A percentile compares a stretch with the other conserved stretches of the same genome.
Evolutionary conservation across 1,284 basidiomycete genomes (phyloP).

Genomic region (Cryptococcus maquisensis): DNA sequence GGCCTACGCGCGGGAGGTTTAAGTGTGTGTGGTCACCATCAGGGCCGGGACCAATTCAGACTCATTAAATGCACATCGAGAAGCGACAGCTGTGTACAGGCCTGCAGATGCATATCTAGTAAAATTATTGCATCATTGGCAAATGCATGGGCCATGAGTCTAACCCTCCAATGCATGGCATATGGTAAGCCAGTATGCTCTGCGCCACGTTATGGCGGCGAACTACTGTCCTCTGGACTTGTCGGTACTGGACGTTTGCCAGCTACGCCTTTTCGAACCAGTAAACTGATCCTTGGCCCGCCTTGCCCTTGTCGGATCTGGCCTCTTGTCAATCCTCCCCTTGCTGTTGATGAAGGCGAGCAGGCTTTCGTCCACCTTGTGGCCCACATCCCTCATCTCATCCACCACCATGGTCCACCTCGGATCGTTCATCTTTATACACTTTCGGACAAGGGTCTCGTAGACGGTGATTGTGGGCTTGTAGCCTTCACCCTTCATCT

Average conservation of each 20-base stretch:
- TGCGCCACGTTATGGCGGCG: too few species aligned
- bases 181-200: too few species aligned
- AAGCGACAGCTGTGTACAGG: too few species aligned
- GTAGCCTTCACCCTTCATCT: conserved; percentile 67
- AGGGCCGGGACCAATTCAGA: too few species aligned
- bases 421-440: conserved; percentile 57
- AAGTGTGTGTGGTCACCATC: neutral
- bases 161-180: too few species aligned
- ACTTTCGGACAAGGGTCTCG: conserved; percentile 59
- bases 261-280: neutral
- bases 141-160: too few species aligned
- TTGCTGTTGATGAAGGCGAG: conserved; percentile 14
- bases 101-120: too few species aligned
- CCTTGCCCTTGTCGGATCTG: neutral
- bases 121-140: too few species aligned
- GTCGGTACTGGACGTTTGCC: neutral
- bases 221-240: neutral
- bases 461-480: conserved; percentile 60
- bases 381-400: conserved; percentile 57
- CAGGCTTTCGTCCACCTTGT: conserved; percentile 13
- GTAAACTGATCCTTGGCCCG: neutral
- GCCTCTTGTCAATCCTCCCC: conserved; percentile 2
- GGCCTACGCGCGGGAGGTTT: neutral
- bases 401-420: conserved; percentile 64
- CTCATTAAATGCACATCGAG: too few species aligned